phyloP scores from a whole-genome alignment of 768 basidiomycete genomes.

The Suillus luteus region DNA sequence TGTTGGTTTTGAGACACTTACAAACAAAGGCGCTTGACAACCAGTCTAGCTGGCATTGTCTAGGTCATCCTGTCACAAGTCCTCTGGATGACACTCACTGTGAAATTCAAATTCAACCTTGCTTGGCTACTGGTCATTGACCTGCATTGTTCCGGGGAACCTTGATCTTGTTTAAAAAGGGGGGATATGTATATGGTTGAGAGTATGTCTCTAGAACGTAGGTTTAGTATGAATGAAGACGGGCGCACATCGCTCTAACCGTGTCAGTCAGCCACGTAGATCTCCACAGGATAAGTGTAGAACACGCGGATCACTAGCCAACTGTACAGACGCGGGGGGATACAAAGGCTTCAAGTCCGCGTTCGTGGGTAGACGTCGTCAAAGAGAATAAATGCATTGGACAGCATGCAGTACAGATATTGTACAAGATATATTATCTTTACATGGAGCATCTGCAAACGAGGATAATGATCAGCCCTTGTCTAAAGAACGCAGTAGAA shows the following conservation, averaged over 20 bases:
- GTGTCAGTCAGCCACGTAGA: not conserved
- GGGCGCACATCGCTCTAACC: not conserved
- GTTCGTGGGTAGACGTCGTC: not conserved
- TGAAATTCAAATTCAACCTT: not conserved
- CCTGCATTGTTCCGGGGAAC: not conserved
- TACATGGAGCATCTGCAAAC: not conserved
- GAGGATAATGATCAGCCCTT: not conserved
- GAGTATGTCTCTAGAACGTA: not conserved
- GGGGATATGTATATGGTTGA: not conserved
- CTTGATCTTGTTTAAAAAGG: not conserved
- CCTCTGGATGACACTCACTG: not conserved
- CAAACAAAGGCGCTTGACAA: too few species aligned
- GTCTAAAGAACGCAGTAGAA: not conserved
- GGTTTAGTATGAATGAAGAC: not conserved
- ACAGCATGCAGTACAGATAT: not conserved
- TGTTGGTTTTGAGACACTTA: not conserved
- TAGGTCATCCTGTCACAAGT: not conserved
- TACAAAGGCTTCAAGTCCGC: not conserved
- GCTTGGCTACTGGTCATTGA: not conserved
- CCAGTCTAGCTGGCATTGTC: not conserved
- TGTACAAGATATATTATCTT: constrained; percentile 1
- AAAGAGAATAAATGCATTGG: not conserved
- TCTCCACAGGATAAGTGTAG: not conserved
- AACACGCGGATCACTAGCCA: not conserved
- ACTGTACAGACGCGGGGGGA: not conserved